Conservation (phyloP, 768 basidiomycete genomes). For the Favolaschia claudopus region DNA sequence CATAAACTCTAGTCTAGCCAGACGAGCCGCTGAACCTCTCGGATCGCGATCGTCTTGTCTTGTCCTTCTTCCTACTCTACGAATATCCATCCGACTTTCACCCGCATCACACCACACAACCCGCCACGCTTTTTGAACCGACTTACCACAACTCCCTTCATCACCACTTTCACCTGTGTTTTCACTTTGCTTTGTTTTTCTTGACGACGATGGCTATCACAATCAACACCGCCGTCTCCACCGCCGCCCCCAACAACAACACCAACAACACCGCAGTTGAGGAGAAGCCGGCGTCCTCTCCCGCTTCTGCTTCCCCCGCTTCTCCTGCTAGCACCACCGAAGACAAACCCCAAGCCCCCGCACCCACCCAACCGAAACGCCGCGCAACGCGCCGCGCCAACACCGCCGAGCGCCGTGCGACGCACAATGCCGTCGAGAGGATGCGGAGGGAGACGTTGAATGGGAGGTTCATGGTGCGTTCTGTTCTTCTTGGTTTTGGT, state of each 20-base stretch:
- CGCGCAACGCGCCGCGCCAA: constrained; percentile 90
- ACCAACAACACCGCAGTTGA: background rate
- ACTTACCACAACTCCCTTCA: constrained; percentile 24
- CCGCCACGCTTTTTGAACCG: constrained; percentile 4
- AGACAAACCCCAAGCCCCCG: background rate
- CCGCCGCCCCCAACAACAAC: constrained; percentile 25
- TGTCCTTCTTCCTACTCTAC: too few species aligned
- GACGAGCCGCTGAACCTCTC: background rate
- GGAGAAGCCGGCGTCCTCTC: too few species aligned
- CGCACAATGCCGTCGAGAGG: constrained; percentile 97
- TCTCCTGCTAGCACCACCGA: background rate
- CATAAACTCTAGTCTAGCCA: background rate
- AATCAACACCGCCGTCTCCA: constrained; percentile 23
- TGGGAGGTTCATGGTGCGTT: constrained; percentile 84
- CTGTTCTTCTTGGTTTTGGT: too few species aligned
- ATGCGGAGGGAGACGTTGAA: constrained; percentile 93
- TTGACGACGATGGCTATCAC: constrained; percentile 18
- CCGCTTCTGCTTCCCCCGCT: too few species aligned
- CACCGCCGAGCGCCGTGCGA: constrained; percentile 94
- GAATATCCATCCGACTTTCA: too few species aligned
- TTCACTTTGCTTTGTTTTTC: too few species aligned
- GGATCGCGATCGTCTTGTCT: background rate
- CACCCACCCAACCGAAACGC: constrained; percentile 61
- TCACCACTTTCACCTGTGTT: constrained; percentile 6
- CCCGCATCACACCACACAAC: too few species aligned